Conservation (phyloP, 768 basidiomycete genomes). For the Leccinum incarnatum region DNA sequence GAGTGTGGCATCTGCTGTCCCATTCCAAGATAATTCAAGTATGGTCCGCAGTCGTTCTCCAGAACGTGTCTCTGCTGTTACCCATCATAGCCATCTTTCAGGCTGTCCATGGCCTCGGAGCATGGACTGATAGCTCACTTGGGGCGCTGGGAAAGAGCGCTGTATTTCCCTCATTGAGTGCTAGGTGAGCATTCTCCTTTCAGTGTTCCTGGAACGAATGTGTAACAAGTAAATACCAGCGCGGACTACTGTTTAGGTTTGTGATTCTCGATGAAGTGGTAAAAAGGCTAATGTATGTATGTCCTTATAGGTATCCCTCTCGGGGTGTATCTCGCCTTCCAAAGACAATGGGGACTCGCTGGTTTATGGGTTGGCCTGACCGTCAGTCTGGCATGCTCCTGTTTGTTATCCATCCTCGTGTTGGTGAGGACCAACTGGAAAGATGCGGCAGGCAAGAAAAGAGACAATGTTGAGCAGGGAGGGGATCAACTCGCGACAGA, state of each 20-base stretch:
- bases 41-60: slow-evolving; percentile 36
- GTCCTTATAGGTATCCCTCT: slow-evolving; percentile 31
- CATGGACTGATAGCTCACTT: slow-evolving; percentile 19
- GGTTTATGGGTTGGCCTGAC: slow-evolving; percentile 26
- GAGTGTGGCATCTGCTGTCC: slow-evolving; percentile 5
- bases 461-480: neutral
- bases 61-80: slow-evolving; percentile 48
- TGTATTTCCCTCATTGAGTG: slow-evolving; percentile 21
- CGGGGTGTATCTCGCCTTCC: slow-evolving; percentile 24
- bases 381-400: slow-evolving; percentile 21
- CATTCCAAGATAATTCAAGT: neutral
- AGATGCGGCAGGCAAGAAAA: neutral
- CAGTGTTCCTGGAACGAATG: neutral
- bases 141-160: slow-evolving; percentile 20
- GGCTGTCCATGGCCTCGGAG: slow-evolving; percentile 20
- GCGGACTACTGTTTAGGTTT: slow-evolving; percentile 32
- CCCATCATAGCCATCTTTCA: slow-evolving; percentile 39
- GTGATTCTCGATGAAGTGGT: slow-evolving; percentile 1
- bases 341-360: slow-evolving; percentile 21
- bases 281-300: neutral
- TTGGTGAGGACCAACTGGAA: slow-evolving; percentile 20
- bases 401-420: slow-evolving; percentile 17
- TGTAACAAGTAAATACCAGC: slow-evolving; percentile 8
- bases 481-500: neutral
- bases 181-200: slow-evolving; percentile 13